Base-by-base conservation (phyloP, 2,329 filamentous ascomycete species). In the Pseudocercospora fijiensis region DNA sequence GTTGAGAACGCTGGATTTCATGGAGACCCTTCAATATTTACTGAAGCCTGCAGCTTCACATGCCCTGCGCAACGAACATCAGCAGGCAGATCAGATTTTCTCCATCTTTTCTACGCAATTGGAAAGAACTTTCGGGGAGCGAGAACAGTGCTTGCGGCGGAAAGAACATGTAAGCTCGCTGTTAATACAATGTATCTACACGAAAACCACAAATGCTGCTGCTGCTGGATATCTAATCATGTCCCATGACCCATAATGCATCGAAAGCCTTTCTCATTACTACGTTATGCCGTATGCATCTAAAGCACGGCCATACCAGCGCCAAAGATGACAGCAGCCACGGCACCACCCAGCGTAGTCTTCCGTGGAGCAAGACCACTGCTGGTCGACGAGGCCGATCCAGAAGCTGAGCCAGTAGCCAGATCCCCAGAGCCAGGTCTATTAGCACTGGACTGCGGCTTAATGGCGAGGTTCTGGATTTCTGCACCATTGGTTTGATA, bases 381-480 rank as follows among this genome's bases (percentile, higher is more conserved):
- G 51, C 62, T 65, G 16, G 63, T 69, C 6, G 67, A 62, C 27
- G 65, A 66, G 11, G 58, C 57, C 24, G 45, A 62, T 18, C 28
- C 58, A 30, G 58, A 56, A 30, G 55, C 59, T 27, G 60, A 63
- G 24, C 60, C 71, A 3, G 72, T 72, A 45, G 71, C 63, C 28
- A 73, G 52, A 26, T 57, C 75, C 61, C 77, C 78, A 60, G 78
- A 75, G 33, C 81, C 81, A 5, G 86, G 86, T 18, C 77, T 76
- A 71, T 89, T 89, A 74, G 80, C 82, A 66, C 82, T 75, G 62
- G 83, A 82, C 55, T 82, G 77, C 11, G 82, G 76, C 58, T 78
- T 84, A 70, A 92, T 85, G 37, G 82, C 82, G 69, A 91, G 84
- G 69, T 86, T 83, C 57, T 83, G 80, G 71, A 96, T 84, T 66